Evolutionary conservation across 2,329 filamentous ascomycete species (phyloP).

Genomic region (Fonsecaea nubica): DNA sequence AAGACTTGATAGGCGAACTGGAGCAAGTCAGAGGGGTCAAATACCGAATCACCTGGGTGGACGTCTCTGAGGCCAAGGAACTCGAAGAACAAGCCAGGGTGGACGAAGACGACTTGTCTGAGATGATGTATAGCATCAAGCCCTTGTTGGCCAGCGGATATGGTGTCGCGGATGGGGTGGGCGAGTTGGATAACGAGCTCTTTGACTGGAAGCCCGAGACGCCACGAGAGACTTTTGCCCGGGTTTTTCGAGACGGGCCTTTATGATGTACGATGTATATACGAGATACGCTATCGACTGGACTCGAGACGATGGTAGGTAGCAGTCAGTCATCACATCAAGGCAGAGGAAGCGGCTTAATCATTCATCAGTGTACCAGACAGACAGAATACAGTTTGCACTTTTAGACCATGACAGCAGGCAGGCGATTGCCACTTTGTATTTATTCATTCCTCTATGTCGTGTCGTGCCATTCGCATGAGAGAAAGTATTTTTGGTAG

Average conservation of each 20-base stretch:
- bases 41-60: constrained; percentile 20
- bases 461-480: no score
- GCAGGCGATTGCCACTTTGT: no score
- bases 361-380: not conserved
- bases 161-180: constrained; percentile 26
- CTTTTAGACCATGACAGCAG: no score
- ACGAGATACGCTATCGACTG: no score
- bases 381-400: no score
- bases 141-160: constrained; percentile 24
- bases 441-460: no score
- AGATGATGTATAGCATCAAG: constrained; percentile 28
- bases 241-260: not conserved
- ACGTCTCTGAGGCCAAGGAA: constrained; percentile 16
- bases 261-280: no score
- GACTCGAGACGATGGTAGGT: no score
- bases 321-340: not conserved
- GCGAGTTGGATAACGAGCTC: constrained; percentile 19
- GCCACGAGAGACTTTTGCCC: constrained; percentile 17
- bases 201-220: constrained; percentile 20
- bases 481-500: no score
- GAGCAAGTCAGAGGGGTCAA: constrained; percentile 14
- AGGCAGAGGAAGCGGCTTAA: not conserved
- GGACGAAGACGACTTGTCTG: constrained; percentile 16
- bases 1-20: constrained; percentile 19
- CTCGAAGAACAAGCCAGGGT: constrained; percentile 23